phyloP scores from a whole-genome alignment of 2,329 filamentous ascomycete genomes.

The Fusarium gaditjirri region DNA sequence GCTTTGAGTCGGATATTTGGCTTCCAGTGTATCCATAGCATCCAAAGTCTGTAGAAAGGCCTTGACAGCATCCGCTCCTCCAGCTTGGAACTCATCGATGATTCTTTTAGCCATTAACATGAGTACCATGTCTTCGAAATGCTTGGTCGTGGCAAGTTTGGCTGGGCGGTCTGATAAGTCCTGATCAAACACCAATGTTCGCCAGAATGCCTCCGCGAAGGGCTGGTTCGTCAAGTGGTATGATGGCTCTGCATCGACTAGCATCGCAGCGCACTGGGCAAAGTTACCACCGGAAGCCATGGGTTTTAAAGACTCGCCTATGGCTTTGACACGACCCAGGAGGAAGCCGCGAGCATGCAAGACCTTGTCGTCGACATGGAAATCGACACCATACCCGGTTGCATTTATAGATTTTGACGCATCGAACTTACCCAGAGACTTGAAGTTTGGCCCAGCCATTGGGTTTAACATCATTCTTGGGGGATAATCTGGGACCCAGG shows the following conservation, averaged over 20 bases:
- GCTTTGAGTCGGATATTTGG: neutral
- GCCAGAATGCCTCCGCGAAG: neutral
- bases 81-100: neutral
- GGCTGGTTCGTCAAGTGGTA: neutral
- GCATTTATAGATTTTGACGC: neutral
- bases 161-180: neutral
- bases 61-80: neutral
- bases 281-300: fast-evolving
- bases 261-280: neutral
- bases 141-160: neutral
- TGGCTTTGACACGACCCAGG: neutral
- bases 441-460: neutral
- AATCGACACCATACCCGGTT: neutral
- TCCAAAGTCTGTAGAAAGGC: neutral
- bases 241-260: neutral
- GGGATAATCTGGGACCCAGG: neutral
- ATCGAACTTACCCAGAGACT: neutral
- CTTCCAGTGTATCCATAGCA: neutral
- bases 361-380: neutral
- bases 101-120: neutral
- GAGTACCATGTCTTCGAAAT: neutral
- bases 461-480: neutral
- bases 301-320: neutral
- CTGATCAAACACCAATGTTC: neutral
- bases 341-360: neutral